These are phyloP conservation scores for Scalesia atractyloides DNA, from an alignment of 129 eudicot genomes.

Conservation along the genomic window DNA sequence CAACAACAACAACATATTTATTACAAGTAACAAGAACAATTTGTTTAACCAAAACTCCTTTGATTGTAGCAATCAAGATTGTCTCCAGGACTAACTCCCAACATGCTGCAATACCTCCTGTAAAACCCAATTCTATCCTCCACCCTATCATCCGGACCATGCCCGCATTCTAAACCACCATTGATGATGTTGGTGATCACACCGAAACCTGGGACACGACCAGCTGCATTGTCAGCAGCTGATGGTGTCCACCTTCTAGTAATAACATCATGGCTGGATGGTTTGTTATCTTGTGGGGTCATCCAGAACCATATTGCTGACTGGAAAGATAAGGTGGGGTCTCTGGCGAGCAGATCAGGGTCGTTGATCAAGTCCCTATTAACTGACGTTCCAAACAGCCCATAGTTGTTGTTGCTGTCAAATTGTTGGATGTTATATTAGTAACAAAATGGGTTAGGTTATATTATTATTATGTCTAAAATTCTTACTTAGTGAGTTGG, in stretches of 20 bases:
- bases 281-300: conserved; percentile 52
- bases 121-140: conserved; percentile 48
- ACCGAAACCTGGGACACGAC: conserved; percentile 48
- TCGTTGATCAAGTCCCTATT: conserved; percentile 37
- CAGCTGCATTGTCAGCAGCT: conserved; percentile 42
- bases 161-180: conserved; percentile 50
- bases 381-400: conserved; percentile 48
- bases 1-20: not conserved
- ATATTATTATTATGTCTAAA: not conserved
- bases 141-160: conserved; percentile 29
- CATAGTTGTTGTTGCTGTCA: conserved; percentile 57
- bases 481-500: conserved; percentile 57
- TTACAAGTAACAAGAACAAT: not conserved
- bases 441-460: not conserved
- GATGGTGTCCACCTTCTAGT: conserved; percentile 50
- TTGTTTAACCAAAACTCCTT: conserved; percentile 27
- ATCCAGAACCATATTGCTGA: conserved; percentile 72
- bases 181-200: conserved; percentile 59
- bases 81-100: conserved; percentile 39
- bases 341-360: conserved; percentile 55
- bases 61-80: conserved; percentile 52
- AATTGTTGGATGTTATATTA: not conserved
- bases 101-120: conserved; percentile 43
- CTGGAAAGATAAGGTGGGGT: conserved; percentile 46
- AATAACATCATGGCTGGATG: conserved; percentile 62